Percentiles rank a stretch among this genome's conserved stretches.
These are phyloP conservation scores for Paramecium primaurelia DNA, from an alignment of 73 alveolate genomes.

Conservation along the genomic window DNA sequence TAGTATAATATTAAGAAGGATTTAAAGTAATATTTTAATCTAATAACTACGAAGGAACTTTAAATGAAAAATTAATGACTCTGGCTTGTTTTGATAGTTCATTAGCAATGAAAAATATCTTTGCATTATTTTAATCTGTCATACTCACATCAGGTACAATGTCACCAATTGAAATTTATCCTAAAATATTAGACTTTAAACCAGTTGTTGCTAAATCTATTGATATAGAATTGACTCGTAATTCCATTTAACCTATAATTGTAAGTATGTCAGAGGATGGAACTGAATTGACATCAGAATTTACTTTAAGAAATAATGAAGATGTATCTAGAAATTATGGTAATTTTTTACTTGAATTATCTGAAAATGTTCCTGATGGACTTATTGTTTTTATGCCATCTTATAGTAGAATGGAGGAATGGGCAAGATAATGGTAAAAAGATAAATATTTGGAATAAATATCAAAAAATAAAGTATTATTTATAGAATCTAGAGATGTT, in stretches of 20 bases:
- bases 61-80: conserved; percentile 74
- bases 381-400: conserved; percentile 82
- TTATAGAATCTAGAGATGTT: conserved; percentile 79
- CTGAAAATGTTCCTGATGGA: conserved; percentile 89
- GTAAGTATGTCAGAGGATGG: conserved; percentile 80
- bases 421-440: conserved; percentile 83
- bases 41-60: conserved; percentile 71
- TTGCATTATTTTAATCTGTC: conserved; percentile 69
- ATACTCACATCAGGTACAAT: conserved; percentile 82
- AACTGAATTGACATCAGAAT: conserved; percentile 67
- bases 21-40: conserved; percentile 78
- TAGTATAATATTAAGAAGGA: conserved; percentile 74
- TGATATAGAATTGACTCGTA: conserved; percentile 78
- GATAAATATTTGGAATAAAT: conserved; percentile 75
- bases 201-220: conserved; percentile 75
- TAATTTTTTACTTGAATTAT: conserved; percentile 74
- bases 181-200: conserved; percentile 72
- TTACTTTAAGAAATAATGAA: conserved; percentile 77
- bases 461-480: conserved; percentile 75
- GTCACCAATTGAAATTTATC: conserved; percentile 83
- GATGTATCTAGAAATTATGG: conserved; percentile 87
- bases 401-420: conserved; percentile 76
- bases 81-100: conserved; percentile 83
- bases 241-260: conserved; percentile 78
- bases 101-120: conserved; percentile 74